A percentile compares a stretch with the other conserved stretches of the same genome.
These are phyloP conservation scores for Tubosaeta sp. DNA, from an alignment of 768 basidiomycete species.

Conservation along the genomic window DNA sequence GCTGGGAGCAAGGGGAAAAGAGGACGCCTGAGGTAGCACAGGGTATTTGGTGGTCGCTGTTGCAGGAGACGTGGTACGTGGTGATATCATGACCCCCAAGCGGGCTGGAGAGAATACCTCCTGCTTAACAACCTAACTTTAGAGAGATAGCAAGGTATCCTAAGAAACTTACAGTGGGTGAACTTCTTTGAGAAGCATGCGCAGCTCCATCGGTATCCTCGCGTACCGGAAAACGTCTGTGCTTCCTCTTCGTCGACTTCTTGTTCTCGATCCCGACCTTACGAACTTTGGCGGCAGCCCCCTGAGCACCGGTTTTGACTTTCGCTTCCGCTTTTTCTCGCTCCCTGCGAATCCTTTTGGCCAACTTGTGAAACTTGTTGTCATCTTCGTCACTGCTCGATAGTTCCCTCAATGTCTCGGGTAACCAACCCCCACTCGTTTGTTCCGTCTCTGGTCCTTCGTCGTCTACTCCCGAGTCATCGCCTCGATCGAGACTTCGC, in stretches of 20 bases:
- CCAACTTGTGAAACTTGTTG: slow-evolving; percentile 29
- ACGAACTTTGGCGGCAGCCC: slow-evolving; percentile 13
- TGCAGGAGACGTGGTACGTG: slow-evolving; percentile 2
- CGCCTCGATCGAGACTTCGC: not conserved
- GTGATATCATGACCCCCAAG: slow-evolving; percentile 11
- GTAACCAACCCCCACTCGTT: slow-evolving; percentile 22
- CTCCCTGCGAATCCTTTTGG: slow-evolving; percentile 32
- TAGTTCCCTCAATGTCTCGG: slow-evolving; percentile 35
- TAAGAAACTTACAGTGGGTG: slow-evolving; percentile 12
- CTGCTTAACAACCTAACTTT: slow-evolving; percentile 5
- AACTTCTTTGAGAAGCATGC: not conserved
- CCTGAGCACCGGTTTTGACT: slow-evolving; percentile 16
- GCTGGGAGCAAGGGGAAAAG: slow-evolving; percentile 4
- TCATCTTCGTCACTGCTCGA: slow-evolving; percentile 43
- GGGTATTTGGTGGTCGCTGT: slow-evolving; percentile 1
- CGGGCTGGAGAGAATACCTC: slow-evolving; percentile 3
- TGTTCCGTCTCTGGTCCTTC: not conserved
- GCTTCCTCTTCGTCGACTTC: slow-evolving; percentile 16
- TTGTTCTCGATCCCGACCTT: slow-evolving; percentile 8
- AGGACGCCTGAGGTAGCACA: slow-evolving; percentile 6
- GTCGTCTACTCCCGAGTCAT: not conserved
- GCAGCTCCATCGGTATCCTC: not conserved
- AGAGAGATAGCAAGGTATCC: not conserved
- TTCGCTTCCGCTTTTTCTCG: slow-evolving; percentile 21
- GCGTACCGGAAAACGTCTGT: slow-evolving; percentile 27